A percentile compares a stretch with the other conserved stretches of the same genome.
Conservation (phyloP, 78 protist genomes). For the Chrysochromulina parva region DNA sequence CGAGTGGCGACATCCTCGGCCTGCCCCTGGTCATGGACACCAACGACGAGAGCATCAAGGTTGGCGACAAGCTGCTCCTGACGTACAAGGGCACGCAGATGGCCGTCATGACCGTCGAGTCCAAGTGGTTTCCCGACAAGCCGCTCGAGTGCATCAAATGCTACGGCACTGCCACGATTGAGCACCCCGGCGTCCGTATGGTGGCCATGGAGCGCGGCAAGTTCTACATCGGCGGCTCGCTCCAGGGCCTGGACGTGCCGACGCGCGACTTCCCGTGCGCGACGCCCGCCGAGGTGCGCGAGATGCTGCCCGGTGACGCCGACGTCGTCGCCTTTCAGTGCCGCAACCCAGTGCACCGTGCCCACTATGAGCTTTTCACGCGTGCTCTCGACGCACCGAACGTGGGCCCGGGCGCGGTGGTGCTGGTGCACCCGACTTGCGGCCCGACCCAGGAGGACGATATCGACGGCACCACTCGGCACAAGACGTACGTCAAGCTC, state of each 20-base stretch:
- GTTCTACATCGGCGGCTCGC: constrained; percentile 77
- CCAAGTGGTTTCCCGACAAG: constrained; percentile 73
- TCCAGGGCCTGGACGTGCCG: constrained; percentile 44
- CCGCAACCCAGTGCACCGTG: constrained; percentile 94
- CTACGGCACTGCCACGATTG: constrained; percentile 78
- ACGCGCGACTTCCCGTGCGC: constrained; percentile 58
- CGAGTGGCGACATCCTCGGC: constrained; percentile 35
- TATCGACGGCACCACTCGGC: constrained; percentile 82
- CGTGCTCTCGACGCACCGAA: constrained; percentile 62
- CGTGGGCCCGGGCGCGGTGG: constrained; percentile 55
- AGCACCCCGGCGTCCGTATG: constrained; percentile 87
- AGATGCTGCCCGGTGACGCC: constrained; percentile 43
- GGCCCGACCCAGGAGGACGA: constrained; percentile 93
- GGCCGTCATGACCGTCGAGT: constrained; percentile 37
- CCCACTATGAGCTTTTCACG: constrained; percentile 79
- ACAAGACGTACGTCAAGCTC: constrained; percentile 78
- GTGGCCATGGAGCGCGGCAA: constrained; percentile 69
- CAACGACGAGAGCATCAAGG: background rate
- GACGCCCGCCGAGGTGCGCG: constrained; percentile 85
- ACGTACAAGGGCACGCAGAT: constrained; percentile 14
- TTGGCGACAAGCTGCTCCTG: constrained; percentile 38
- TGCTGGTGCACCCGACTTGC: constrained; percentile 89
- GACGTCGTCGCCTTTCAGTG: constrained; percentile 85
- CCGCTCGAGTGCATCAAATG: constrained; percentile 57
- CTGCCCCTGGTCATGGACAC: constrained; percentile 55